Conservation (phyloP, 208 protist species). For the Leishmania guyanensis region DNA sequence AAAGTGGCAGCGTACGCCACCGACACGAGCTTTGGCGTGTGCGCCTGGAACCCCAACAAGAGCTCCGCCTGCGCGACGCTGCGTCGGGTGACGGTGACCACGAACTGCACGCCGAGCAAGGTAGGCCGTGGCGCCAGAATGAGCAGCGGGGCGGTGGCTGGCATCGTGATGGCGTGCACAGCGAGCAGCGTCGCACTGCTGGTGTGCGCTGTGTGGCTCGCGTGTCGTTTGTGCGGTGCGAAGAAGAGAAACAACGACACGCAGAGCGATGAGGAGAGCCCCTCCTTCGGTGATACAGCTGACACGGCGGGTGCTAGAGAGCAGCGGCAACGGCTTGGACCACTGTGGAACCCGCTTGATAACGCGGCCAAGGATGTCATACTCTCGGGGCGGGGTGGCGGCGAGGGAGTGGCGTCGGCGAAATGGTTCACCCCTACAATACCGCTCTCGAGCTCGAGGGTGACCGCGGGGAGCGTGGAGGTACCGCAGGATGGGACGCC, state of each 20-base stretch:
- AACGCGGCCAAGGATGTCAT: not conserved
- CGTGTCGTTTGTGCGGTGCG: slow-evolving; percentile 29
- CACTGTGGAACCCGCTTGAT: not conserved
- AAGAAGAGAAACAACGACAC: not conserved
- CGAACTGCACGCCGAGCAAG: slow-evolving; percentile 19
- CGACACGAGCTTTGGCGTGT: slow-evolving; percentile 43
- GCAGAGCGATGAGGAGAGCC: not conserved
- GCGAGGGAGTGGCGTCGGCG: not conserved
- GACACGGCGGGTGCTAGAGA: not conserved
- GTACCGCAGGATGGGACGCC: not conserved
- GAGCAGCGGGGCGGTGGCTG: slow-evolving; percentile 34
- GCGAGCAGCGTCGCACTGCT: slow-evolving; percentile 33
- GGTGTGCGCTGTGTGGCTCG: slow-evolving; percentile 23
- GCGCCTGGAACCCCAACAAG: slow-evolving; percentile 46
- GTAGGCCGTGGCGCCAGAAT: slow-evolving; percentile 9
- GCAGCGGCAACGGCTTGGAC: not conserved
- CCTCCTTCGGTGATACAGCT: not conserved
- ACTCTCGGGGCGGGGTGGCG: not conserved
- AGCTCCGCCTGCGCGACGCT: slow-evolving; percentile 45
- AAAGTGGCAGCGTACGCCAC: slow-evolving; percentile 27
- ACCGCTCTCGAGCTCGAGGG: not conserved
- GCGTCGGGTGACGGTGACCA: slow-evolving; percentile 26
- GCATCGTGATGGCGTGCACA: slow-evolving; percentile 39
- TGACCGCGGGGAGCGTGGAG: not conserved
- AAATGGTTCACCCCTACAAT: not conserved